Evolutionary conservation across 306 rosid genomes (phyloP).

Genomic region (Cicer cuneatum): DNA sequence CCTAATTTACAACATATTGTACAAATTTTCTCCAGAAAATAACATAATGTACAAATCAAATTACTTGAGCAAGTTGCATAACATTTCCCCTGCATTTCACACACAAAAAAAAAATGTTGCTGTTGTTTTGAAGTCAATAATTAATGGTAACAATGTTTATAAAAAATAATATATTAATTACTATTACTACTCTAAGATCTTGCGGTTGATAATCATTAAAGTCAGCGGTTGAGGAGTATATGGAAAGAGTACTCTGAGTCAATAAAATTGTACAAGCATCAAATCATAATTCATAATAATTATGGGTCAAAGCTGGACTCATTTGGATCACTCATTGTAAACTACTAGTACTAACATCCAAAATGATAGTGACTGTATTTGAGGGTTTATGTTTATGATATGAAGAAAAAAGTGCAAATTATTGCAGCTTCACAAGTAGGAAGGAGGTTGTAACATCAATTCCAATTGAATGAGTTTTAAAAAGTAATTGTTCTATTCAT

Average conservation of each 20-base stretch:
- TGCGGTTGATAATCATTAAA: constrained; percentile 42
- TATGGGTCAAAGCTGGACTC: constrained; percentile 41
- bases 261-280: constrained; percentile 28
- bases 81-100: too few species aligned
- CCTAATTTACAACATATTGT: not conserved
- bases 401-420: constrained; percentile 7
- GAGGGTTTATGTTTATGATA: constrained; percentile 21
- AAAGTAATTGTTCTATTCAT: constrained; percentile 3
- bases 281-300: constrained; percentile 32
- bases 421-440: constrained; percentile 32
- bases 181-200: not conserved
- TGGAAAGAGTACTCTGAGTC: constrained; percentile 33
- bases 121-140: too few species aligned
- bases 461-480: constrained; percentile 21
- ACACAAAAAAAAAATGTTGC: too few species aligned
- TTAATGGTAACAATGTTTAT: too few species aligned
- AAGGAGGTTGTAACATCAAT: constrained; percentile 38
- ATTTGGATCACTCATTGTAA: constrained; percentile 38
- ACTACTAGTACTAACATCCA: constrained; percentile 1
- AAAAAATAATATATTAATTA: not conserved
- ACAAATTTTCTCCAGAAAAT: too few species aligned
- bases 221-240: constrained; percentile 36
- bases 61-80: constrained; percentile 7
- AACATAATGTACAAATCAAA: not conserved
- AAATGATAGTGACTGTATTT: constrained; percentile 37